These are phyloP conservation scores for Fusarium oligoseptatum DNA, from an alignment of 2,329 filamentous ascomycete species.

Conservation along the genomic window DNA sequence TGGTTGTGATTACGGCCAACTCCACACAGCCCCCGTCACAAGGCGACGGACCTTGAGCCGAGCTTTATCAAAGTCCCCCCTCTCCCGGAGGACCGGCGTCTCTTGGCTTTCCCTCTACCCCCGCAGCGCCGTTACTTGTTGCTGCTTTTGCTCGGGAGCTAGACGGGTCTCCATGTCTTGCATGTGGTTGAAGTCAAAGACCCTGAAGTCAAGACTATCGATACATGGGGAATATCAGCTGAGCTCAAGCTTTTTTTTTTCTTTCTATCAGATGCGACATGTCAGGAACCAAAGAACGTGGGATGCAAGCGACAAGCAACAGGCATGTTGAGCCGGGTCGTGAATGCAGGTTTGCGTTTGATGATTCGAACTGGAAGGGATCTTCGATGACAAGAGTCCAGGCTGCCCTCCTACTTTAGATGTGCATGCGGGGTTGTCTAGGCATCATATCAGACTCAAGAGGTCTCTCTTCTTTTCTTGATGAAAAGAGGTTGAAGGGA, in stretches of 20 bases:
- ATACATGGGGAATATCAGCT: not conserved
- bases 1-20: not conserved
- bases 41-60: not conserved
- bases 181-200: not conserved
- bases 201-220: not conserved
- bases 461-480: constrained; percentile 20
- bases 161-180: not conserved
- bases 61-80: not conserved
- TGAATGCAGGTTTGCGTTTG: not conserved
- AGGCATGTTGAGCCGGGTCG: not conserved
- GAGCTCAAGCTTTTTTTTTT: not conserved
- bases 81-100: not conserved
- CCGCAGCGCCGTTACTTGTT: not conserved
- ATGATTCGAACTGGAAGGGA: constrained; percentile 27
- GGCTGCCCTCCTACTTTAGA: not conserved
- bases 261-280: constrained; percentile 4
- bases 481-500: constrained; percentile 2
- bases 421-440: constrained; percentile 19
- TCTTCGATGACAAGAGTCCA: constrained; percentile 19
- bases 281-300: constrained; percentile 3
- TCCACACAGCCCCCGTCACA: not conserved
- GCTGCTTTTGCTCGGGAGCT: not conserved
- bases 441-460: constrained; percentile 1
- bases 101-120: not conserved
- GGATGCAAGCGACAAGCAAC: constrained; percentile 1